Base-by-base conservation (phyloP, 169 alveolate species). In the Ichthyophthirius multifiliis region DNA sequence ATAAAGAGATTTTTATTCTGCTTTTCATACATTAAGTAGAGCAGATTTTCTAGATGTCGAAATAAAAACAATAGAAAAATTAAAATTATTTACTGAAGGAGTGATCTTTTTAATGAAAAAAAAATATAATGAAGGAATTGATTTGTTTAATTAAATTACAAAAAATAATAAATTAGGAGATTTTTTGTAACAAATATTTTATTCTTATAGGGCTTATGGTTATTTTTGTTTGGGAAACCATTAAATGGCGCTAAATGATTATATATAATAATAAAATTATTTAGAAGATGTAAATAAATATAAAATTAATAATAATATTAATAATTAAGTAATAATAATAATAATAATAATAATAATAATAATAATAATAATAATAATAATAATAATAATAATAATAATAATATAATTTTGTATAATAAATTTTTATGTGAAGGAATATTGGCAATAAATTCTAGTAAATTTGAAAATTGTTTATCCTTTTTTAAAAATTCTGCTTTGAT, bases 51-150 rank as follows among this genome's bases (percentile, higher is more conserved):
- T 81, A 18, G 86, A 81, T n/a, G 55, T 65, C 16, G 86, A 81
- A 9, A 67, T 71, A 41, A 47, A 32, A 30, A 46, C 47, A 62
- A 20, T 81, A 30, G 86, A 67, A 32, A 81, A 81, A 16, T 48
- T 81, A 30, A 48, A 67, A 73, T 71, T 81, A 31, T 81, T 81
- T 43, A 81, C 86, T 6, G 86, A 81, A 73, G 86, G 82, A 23
- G 86, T 67, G 5, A 81, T 81, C 12, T 81, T 81, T 23, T 55
- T 81, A 9, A 81, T 81, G 86, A 81, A 81, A 20, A 35, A 82
- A 18, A 81, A 81, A 48, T 81, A 64, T 12, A n/a, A 67, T 16
- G 86, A 81, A 18, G 71, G 73, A 4, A 37, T 81, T 20, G 55
- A 47, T 5, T 71, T 71, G 47, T 81, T 81, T 39, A 18, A 73